phyloP scores from a whole-genome alignment of 306 rosid genomes.

The Cercis canadensis region DNA sequence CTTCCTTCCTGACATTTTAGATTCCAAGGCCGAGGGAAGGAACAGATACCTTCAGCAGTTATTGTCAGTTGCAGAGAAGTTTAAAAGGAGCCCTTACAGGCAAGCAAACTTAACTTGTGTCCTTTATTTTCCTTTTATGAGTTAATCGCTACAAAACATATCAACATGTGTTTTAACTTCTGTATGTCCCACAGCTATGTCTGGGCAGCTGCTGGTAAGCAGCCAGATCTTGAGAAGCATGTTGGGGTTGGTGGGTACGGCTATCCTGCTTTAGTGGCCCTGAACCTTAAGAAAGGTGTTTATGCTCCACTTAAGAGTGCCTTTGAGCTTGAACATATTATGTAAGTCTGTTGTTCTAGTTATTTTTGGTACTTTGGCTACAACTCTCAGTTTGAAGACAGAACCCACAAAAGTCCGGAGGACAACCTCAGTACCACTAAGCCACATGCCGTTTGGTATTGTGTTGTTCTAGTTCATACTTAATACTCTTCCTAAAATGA shows the following conservation, averaged over 20 bases:
- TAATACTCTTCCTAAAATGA: slow-evolving; percentile 20
- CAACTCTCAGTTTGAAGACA: no score
- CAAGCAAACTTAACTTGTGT: slow-evolving; percentile 39
- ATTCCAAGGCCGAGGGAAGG: slow-evolving; percentile 97
- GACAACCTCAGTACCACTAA: no score
- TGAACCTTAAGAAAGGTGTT: slow-evolving; percentile 83
- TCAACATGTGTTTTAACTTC: background rate
- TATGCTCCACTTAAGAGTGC: slow-evolving; percentile 99
- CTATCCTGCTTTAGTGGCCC: slow-evolving; percentile 95
- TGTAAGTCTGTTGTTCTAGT: no score
- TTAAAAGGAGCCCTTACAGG: slow-evolving; percentile 94
- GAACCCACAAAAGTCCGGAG: no score
- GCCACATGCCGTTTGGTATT: no score
- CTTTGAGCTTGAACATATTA: slow-evolving; percentile 79
- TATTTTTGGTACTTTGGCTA: no score
- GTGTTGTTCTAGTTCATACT: background rate
- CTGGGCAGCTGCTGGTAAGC: slow-evolving; percentile 94
- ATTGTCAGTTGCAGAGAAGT: slow-evolving; percentile 89
- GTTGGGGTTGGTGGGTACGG: slow-evolving; percentile 99
- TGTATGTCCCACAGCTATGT: slow-evolving; percentile 64
- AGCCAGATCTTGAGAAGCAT: slow-evolving; percentile 83
- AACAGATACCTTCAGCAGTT: slow-evolving; percentile 79
- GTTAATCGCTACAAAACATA: slow-evolving; percentile 10
- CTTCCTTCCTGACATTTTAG: slow-evolving; percentile 96
- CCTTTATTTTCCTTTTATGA: background rate